Evolutionary conservation across 495 filamentous ascomycete species (phyloP).

Genomic region (Copromyces sp.): DNA sequence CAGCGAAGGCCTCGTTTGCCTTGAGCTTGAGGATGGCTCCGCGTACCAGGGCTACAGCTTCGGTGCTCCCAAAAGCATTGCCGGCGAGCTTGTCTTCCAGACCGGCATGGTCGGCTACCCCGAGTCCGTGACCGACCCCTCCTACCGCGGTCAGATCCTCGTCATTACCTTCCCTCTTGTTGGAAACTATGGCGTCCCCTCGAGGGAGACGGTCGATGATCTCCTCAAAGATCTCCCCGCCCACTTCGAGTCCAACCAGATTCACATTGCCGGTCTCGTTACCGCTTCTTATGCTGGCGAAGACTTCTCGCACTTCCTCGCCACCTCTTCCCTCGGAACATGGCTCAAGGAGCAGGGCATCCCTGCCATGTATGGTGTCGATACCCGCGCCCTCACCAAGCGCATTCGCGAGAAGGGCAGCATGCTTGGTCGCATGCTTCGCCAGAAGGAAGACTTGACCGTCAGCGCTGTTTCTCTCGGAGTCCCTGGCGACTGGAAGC

Average conservation of each 20-base stretch:
- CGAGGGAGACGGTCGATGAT: slow-evolving; percentile 68
- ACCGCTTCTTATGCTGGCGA: slow-evolving; percentile 87
- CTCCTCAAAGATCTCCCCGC: slow-evolving; percentile 75
- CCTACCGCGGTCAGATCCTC: slow-evolving; percentile 96
- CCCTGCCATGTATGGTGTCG: slow-evolving; percentile 93
- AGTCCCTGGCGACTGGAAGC: slow-evolving; percentile 46
- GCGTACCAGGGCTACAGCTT: slow-evolving; percentile 91
- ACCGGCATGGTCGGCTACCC: slow-evolving; percentile 99
- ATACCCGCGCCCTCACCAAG: slow-evolving; percentile 90
- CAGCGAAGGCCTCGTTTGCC: slow-evolving; percentile 53
- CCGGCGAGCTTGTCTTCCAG: slow-evolving; percentile 97
- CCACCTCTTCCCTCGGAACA: slow-evolving; percentile 74
- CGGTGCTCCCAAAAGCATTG: slow-evolving; percentile 80
- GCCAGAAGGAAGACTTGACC: slow-evolving; percentile 48
- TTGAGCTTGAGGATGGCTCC: slow-evolving; percentile 85
- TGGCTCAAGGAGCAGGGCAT: slow-evolving; percentile 95
- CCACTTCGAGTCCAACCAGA: slow-evolving; percentile 82
- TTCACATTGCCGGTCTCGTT: slow-evolving; percentile 86
- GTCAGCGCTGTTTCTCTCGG: slow-evolving; percentile 17
- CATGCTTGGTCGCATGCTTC: slow-evolving; percentile 87
- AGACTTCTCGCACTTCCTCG: slow-evolving; percentile 88
- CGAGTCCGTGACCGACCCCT: slow-evolving; percentile 96
- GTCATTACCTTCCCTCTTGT: slow-evolving; percentile 99
- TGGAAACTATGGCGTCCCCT: slow-evolving; percentile 95
- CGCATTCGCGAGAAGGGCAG: slow-evolving; percentile 85